A percentile compares a stretch with the other conserved stretches of the same genome.
Conservation (phyloP, 768 basidiomycete genomes). For the Piloderma croceum region DNA sequence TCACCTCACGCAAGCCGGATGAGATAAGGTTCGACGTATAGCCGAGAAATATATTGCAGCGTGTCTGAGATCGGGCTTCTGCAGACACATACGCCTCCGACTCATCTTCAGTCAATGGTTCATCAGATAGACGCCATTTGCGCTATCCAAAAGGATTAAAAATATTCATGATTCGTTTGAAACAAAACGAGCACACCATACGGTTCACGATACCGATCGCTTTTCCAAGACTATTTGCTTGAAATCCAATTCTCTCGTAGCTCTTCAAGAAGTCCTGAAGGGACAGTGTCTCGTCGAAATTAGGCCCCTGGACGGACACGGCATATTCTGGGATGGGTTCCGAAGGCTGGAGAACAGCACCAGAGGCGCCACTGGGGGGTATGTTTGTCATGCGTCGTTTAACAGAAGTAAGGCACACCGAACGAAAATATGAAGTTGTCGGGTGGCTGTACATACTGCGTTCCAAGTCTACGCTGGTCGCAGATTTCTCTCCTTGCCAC, state of each 20-base stretch:
- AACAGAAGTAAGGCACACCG: too few relatives aligned
- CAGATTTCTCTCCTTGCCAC: too few relatives aligned
- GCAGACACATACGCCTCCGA: constrained; percentile 56
- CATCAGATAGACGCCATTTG: constrained; percentile 85
- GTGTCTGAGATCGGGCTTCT: constrained; percentile 59
- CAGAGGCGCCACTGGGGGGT: too few relatives aligned
- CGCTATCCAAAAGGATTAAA: constrained; percentile 42
- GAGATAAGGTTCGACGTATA: constrained; percentile 99
- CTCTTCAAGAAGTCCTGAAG: constrained; percentile 65
- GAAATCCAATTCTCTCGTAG: constrained; percentile 93
- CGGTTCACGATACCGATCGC: constrained; percentile 89
- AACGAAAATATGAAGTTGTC: too few relatives aligned
- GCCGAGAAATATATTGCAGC: constrained; percentile 89
- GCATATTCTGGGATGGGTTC: constrained; percentile 62
- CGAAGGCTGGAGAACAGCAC: constrained; percentile 74
- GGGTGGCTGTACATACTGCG: too few relatives aligned
- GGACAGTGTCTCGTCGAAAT: constrained; percentile 67
- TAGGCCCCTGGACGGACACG: constrained; percentile 77
- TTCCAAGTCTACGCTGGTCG: too few relatives aligned
- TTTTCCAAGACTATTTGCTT: constrained; percentile 86
- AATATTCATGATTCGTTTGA: not conserved
- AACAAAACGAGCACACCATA: constrained; percentile 57
- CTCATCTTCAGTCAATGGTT: constrained; percentile 67
- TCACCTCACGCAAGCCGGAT: constrained; percentile 90
- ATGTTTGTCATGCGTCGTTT: too few relatives aligned